Percentiles rank a stretch among this genome's conserved stretches.
Evolutionary conservation across 2,329 filamentous ascomycete species (phyloP).

Genomic region (Colletotrichum karsti): DNA sequence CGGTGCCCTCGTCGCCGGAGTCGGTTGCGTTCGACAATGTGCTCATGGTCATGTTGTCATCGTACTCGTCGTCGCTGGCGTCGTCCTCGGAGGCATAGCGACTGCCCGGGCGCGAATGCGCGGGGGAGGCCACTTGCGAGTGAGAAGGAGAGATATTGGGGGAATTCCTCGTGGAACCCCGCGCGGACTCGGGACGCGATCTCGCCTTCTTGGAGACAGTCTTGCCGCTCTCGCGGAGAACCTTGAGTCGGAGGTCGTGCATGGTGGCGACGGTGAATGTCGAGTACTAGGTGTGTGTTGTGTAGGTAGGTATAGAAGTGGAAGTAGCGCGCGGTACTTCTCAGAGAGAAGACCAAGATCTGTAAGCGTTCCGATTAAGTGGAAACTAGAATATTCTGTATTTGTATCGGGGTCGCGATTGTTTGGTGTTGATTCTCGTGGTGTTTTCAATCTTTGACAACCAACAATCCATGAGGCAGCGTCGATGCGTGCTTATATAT

Average conservation of each 20-base stretch:
- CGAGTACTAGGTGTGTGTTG: neutral
- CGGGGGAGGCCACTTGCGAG: conserved; percentile 66
- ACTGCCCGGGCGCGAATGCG: conserved; percentile 66
- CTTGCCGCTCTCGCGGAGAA: conserved; percentile 75
- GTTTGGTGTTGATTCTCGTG: neutral
- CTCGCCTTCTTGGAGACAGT: conserved; percentile 75
- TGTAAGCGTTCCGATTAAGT: neutral
- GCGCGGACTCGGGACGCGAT: conserved; percentile 63
- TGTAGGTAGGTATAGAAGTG: neutral
- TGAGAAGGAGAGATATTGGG: conserved; percentile 65
- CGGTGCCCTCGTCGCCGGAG: conserved; percentile 62
- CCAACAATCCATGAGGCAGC: conserved; percentile 4
- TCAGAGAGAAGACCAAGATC: neutral
- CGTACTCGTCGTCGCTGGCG: conserved; percentile 61
- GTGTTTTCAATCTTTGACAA: neutral
- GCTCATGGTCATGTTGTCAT: conserved; percentile 56
- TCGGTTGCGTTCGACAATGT: conserved; percentile 51
- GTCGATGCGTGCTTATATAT: neutral
- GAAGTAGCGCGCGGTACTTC: neutral
- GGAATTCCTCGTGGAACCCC: conserved; percentile 65
- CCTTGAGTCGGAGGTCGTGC: conserved; percentile 74
- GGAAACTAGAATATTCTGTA: conserved; percentile 5
- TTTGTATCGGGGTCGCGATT: neutral
- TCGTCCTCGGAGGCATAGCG: conserved; percentile 73
- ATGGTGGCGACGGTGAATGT: conserved; percentile 45